These are phyloP conservation scores for Senna siamea DNA, from an alignment of 306 rosid genomes.

Conservation along the genomic window DNA sequence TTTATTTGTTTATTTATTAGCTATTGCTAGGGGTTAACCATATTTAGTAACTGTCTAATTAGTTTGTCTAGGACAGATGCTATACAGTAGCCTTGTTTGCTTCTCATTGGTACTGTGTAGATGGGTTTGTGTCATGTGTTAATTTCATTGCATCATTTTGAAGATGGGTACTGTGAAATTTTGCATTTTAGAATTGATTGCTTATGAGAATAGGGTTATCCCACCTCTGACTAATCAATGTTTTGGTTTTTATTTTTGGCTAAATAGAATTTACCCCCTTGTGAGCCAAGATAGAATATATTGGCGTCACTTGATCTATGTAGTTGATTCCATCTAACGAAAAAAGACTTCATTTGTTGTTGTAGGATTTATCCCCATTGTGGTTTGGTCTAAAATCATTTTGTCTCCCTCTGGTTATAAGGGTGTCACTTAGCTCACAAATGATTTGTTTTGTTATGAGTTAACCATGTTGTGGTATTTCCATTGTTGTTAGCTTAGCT, in stretches of 20 bases:
- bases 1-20: not conserved
- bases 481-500: no score
- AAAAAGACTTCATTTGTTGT: no score
- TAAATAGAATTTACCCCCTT: no score
- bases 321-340: no score
- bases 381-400: no score
- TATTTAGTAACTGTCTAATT: not conserved
- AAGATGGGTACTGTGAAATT: not conserved
- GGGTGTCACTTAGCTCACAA: no score
- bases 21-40: not conserved
- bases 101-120: conserved; percentile 17
- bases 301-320: no score
- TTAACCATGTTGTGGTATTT: no score
- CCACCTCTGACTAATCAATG: not conserved
- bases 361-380: no score
- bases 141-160: not conserved
- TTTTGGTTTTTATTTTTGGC: not conserved
- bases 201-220: not conserved
- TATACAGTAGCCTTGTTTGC: not conserved
- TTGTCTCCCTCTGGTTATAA: no score
- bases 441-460: no score
- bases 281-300: no score
- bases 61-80: not conserved
- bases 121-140: not conserved
- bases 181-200: not conserved